phyloP scores from a whole-genome alignment of 1,284 basidiomycete species.

The Golubevia sp. region DNA sequence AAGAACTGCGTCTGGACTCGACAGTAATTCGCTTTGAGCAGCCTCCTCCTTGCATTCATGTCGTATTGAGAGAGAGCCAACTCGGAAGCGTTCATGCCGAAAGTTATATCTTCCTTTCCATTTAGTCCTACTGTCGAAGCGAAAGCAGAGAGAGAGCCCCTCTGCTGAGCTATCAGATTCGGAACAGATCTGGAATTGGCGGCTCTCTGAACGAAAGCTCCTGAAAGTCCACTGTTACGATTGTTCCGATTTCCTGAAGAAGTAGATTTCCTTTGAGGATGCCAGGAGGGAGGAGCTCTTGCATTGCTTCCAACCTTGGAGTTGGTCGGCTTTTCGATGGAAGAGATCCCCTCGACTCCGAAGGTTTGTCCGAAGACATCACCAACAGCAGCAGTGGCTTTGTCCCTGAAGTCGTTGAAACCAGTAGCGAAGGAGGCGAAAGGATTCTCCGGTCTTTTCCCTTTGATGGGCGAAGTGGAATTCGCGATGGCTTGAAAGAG shows the following conservation, averaged over 20 bases:
- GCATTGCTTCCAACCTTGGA: background rate
- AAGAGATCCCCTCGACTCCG: slow-evolving; percentile 10
- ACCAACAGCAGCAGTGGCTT: slow-evolving; percentile 39
- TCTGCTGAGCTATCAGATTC: slow-evolving; percentile 67
- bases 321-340: background rate
- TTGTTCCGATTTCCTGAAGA: slow-evolving; percentile 17
- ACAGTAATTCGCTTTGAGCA: slow-evolving; percentile 69
- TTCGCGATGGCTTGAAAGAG: slow-evolving; percentile 21
- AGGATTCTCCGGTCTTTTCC: slow-evolving; percentile 19
- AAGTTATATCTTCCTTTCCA: slow-evolving; percentile 51
- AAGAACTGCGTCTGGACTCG: slow-evolving; percentile 89
- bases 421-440: slow-evolving; percentile 29
- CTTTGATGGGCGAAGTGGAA: slow-evolving; percentile 15
- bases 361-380: slow-evolving; percentile 23
- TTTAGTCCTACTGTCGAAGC: slow-evolving; percentile 66
- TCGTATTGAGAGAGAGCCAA: slow-evolving; percentile 42
- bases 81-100: slow-evolving; percentile 15
- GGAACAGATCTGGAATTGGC: slow-evolving; percentile 29
- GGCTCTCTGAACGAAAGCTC: slow-evolving; percentile 14
- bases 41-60: slow-evolving; percentile 23
- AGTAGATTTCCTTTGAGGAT: slow-evolving; percentile 4
- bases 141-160: slow-evolving; percentile 65
- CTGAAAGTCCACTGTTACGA: slow-evolving; percentile 8
- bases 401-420: slow-evolving; percentile 36
- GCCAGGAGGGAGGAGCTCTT: slow-evolving; percentile 9